Conservation (phyloP, 2,329 filamentous ascomycete species). For the Colletotrichum camelliae region DNA sequence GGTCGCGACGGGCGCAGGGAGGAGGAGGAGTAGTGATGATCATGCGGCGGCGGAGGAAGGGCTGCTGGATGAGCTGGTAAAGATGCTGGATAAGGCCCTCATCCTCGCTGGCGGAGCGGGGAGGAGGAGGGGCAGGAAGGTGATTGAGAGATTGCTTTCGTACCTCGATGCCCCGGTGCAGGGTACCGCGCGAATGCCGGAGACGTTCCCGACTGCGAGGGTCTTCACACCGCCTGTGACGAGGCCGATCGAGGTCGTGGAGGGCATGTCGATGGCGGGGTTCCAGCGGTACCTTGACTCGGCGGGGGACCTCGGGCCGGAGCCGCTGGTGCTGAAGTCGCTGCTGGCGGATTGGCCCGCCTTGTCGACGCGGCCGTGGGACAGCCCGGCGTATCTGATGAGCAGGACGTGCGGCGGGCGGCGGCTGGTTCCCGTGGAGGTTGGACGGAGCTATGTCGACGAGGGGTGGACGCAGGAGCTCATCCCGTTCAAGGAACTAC, state of each 20-base stretch:
- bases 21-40: not conserved
- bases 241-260: constrained; percentile 44
- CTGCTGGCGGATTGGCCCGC: constrained; percentile 80
- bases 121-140: constrained; percentile 49
- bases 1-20: constrained; percentile 3
- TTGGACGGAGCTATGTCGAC: constrained; percentile 88
- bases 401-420: constrained; percentile 76
- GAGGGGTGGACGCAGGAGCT: constrained; percentile 84
- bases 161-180: not conserved
- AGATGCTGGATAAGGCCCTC: constrained; percentile 74
- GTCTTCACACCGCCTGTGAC: constrained; percentile 46
- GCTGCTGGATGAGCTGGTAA: constrained; percentile 62
- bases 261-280: constrained; percentile 56
- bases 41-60: constrained; percentile 20
- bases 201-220: constrained; percentile 27
- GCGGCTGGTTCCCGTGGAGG: constrained; percentile 83
- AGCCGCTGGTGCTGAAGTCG: constrained; percentile 74
- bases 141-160: constrained; percentile 47
- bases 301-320: constrained; percentile 30
- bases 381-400: constrained; percentile 74
- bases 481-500: constrained; percentile 75
- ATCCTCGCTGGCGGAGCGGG: constrained; percentile 75
- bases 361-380: constrained; percentile 71
- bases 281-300: constrained; percentile 68
- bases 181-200: not conserved